Conservation (phyloP, 345 rosid species). For the Cardamine chenopodiifolia region DNA sequence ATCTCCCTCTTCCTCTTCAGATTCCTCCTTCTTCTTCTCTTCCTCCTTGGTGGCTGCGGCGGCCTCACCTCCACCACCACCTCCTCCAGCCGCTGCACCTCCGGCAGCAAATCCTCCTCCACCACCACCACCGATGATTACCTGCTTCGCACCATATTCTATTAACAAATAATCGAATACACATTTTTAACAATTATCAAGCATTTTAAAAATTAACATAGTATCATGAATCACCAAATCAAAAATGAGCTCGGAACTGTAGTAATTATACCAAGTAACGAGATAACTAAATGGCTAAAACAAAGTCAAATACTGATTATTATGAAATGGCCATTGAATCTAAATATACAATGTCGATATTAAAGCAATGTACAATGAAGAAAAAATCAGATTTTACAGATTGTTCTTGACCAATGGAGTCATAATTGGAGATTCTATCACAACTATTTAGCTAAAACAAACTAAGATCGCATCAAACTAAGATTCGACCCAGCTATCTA, state of each 20-base stretch:
- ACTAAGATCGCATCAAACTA: not conserved
- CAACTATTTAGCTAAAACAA: not conserved
- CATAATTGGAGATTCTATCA: not conserved
- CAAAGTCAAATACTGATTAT: not conserved
- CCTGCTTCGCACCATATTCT: conserved; percentile 35
- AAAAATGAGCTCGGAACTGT: no score
- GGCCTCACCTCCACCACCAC: conserved; percentile 49
- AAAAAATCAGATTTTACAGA: not conserved
- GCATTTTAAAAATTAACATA: no score
- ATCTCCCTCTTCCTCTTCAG: conserved; percentile 66
- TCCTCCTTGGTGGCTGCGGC: conserved; percentile 57
- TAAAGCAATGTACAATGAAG: not conserved
- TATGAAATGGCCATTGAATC: not conserved
- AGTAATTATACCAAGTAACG: not conserved
- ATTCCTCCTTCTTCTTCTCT: conserved; percentile 65
- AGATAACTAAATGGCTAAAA: not conserved
- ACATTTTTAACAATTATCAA: no score
- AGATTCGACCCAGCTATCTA: conserved; percentile 6
- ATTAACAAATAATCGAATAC: not conserved
- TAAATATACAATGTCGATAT: not conserved
- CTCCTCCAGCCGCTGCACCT: conserved; percentile 53
- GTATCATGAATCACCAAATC: no score
- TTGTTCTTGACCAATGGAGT: not conserved
- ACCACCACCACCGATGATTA: conserved; percentile 52
- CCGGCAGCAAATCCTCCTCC: conserved; percentile 58